These are phyloP conservation scores for Drosera spatulata DNA, from an alignment of 179 eudicot genomes.

Conservation along the genomic window DNA sequence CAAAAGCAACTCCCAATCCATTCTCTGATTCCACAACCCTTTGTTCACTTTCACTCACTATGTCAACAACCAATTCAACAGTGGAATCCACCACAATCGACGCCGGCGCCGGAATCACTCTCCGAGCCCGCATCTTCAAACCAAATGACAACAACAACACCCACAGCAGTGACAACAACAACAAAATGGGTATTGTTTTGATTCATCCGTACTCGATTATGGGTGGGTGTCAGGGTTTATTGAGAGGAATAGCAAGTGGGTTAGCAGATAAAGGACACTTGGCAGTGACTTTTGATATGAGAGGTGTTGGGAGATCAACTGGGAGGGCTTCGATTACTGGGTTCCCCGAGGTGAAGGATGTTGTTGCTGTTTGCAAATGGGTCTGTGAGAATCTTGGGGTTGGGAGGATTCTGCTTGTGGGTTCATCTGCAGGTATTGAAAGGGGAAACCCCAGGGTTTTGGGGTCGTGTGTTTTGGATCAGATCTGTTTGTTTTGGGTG, in stretches of 20 bases:
- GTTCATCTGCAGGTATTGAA: slow-evolving; percentile 74
- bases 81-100: slow-evolving; percentile 34
- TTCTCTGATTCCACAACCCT: neutral
- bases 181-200: slow-evolving; percentile 32
- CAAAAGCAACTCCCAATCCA: too few species aligned
- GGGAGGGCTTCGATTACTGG: slow-evolving; percentile 69
- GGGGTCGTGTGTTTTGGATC: neutral
- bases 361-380: slow-evolving; percentile 63
- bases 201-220: slow-evolving; percentile 80
- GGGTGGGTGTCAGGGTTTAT: slow-evolving; percentile 68
- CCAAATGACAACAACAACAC: slow-evolving; percentile 17
- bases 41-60: slow-evolving; percentile 5
- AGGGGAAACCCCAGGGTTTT: neutral
- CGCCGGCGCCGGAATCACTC: slow-evolving; percentile 34
- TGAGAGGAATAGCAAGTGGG: slow-evolving; percentile 32
- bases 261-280: slow-evolving; percentile 32
- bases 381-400: slow-evolving; percentile 22
- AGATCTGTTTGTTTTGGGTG: neutral
- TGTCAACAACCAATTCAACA: slow-evolving; percentile 6
- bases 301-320: slow-evolving; percentile 75
- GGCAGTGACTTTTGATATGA: slow-evolving; percentile 52
- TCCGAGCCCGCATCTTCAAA: slow-evolving; percentile 45
- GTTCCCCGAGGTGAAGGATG: slow-evolving; percentile 64
- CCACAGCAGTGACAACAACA: slow-evolving; percentile 9
- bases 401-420: slow-evolving; percentile 42